Conservation (phyloP, 768 basidiomycete genomes). For the Lyophyllum decastes region DNA sequence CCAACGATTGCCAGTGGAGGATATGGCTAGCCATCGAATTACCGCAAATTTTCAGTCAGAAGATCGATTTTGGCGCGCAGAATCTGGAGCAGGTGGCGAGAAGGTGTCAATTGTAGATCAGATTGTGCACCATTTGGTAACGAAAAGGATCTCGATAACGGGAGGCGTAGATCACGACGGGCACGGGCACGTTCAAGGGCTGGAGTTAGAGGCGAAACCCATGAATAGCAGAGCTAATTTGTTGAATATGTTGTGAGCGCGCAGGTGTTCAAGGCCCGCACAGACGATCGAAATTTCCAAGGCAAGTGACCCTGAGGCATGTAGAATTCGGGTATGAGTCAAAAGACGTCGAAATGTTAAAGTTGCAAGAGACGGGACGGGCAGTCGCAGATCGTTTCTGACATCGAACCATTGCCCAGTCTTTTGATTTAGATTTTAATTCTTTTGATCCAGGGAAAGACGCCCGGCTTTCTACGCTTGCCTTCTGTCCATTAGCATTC, state of each 20-base stretch:
- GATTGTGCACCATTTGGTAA: constrained; percentile 9
- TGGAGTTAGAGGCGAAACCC: not conserved
- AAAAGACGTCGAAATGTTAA: constrained; percentile 8
- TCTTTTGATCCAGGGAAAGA: too few species aligned
- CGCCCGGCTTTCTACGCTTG: not conserved
- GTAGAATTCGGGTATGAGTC: constrained; percentile 16
- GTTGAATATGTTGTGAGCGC: not conserved
- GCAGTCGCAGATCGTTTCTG: constrained; percentile 23
- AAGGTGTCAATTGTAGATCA: constrained; percentile 21
- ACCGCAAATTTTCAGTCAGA: constrained; percentile 12
- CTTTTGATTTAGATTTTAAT: not conserved
- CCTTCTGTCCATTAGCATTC: not conserved
- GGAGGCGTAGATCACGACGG: constrained; percentile 26
- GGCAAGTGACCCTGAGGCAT: constrained; percentile 2
- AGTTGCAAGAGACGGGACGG: constrained; percentile 5
- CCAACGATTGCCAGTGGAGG: constrained; percentile 8
- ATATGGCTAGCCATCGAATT: constrained; percentile 12
- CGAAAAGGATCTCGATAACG: constrained; percentile 17
- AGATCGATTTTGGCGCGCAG: constrained; percentile 11
- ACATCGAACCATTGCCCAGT: constrained; percentile 14
- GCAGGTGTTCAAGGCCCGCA: constrained; percentile 8
- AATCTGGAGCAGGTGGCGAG: constrained; percentile 12
- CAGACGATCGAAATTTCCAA: not conserved
- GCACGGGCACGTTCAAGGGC: constrained; percentile 18
- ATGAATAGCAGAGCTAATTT: not conserved